Conservation (phyloP, 768 basidiomycete genomes). For the Leccinum longicurvipes region DNA sequence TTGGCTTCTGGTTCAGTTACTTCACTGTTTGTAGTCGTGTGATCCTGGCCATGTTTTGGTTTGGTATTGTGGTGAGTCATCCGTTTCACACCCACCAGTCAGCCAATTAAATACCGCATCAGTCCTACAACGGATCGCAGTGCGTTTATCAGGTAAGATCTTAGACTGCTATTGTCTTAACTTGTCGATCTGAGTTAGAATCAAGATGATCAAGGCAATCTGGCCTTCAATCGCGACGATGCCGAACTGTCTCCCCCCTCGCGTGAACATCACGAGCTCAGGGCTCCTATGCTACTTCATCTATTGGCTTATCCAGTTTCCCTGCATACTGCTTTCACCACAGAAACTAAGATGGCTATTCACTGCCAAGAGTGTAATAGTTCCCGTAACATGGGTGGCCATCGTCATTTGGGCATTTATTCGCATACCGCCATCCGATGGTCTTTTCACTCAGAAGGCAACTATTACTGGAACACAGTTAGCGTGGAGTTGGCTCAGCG, state of each 20-base stretch:
- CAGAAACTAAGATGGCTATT: constrained; percentile 79
- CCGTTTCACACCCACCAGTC: neutral
- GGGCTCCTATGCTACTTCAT: constrained; percentile 75
- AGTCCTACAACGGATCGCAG: constrained; percentile 64
- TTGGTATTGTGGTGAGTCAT: constrained; percentile 57
- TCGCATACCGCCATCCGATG: constrained; percentile 55
- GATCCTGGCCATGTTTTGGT: constrained; percentile 82
- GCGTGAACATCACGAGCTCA: constrained; percentile 60
- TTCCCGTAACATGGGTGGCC: constrained; percentile 61
- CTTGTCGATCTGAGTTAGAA: neutral
- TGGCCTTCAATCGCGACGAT: constrained; percentile 71
- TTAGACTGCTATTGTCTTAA: neutral
- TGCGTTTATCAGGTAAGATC: constrained; percentile 58
- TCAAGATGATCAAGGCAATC: constrained; percentile 71
- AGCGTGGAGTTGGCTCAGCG: constrained; percentile 75
- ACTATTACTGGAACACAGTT: constrained; percentile 51
- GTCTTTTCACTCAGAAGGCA: constrained; percentile 55
- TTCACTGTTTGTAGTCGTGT: constrained; percentile 79
- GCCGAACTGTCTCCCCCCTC: constrained; percentile 58
- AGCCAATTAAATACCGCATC: neutral
- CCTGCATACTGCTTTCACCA: constrained; percentile 73
- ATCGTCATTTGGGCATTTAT: constrained; percentile 80
- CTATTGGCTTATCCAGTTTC: constrained; percentile 75
- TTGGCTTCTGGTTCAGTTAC: constrained; percentile 89
- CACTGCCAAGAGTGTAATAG: constrained; percentile 60